These are phyloP conservation scores for Spirogloea muscicola DNA, from an alignment of 139 green algal species.

Conservation along the genomic window DNA sequence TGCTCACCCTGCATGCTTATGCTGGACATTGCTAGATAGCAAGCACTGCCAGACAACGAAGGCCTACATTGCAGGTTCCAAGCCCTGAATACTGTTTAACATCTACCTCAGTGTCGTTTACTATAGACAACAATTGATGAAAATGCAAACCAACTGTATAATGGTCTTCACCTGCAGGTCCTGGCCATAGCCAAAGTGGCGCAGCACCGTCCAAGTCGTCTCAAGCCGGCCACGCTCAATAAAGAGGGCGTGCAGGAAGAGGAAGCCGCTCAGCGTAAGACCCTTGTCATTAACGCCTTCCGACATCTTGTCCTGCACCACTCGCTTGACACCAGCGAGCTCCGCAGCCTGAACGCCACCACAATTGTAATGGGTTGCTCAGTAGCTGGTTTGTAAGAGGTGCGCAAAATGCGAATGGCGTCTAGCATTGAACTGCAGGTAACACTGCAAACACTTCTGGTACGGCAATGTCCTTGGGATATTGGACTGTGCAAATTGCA, in stretches of 20 bases:
- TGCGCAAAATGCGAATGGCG: background rate
- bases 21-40: no score
- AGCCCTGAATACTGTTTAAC: no score
- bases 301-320: slow-evolving; percentile 72
- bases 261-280: slow-evolving; percentile 82
- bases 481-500: no score
- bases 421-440: background rate
- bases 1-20: no score
- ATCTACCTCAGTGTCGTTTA: no score
- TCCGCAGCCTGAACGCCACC: slow-evolving; percentile 76
- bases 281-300: slow-evolving; percentile 51
- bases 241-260: slow-evolving; percentile 92
- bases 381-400: slow-evolving; percentile 14
- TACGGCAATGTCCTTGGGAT: no score
- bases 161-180: slow-evolving; percentile 18
- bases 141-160: no score
- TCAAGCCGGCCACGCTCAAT: slow-evolving; percentile 86
- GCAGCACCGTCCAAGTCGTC: slow-evolving; percentile 76
- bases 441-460: background rate
- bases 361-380: slow-evolving; percentile 61
- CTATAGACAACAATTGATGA: no score
- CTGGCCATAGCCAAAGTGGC: slow-evolving; percentile 33
- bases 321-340: slow-evolving; percentile 79
- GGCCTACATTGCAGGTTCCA: no score
- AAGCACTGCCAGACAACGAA: no score